Percentiles rank a stretch among this genome's conserved stretches.
Evolutionary conservation across 2,329 filamentous ascomycete species (phyloP).

Genomic region (Bisporella sp.): DNA sequence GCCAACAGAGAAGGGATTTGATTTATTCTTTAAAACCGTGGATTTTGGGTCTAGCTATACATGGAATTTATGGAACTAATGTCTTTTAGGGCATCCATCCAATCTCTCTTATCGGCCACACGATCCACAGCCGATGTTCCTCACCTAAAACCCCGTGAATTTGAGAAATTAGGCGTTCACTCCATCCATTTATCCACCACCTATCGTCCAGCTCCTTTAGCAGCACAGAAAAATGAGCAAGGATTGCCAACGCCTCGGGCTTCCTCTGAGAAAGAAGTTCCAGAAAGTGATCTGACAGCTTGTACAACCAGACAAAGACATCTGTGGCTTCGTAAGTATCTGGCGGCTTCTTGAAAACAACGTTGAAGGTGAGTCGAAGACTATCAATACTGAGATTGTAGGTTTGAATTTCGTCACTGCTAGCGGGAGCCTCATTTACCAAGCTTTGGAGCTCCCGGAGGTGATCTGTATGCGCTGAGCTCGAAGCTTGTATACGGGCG

Average conservation of each 20-base stretch:
- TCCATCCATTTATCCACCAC: constrained; percentile 31
- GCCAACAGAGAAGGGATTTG: no score
- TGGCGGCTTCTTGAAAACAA: constrained; percentile 13
- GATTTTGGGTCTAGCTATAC: no score
- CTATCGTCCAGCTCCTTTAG: constrained; percentile 23
- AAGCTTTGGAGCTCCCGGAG: background rate
- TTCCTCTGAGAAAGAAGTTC: constrained; percentile 27
- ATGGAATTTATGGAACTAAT: no score
- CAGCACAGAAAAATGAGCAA: constrained; percentile 26
- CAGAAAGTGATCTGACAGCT: constrained; percentile 28
- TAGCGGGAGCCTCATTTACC: background rate
- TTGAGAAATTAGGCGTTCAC: constrained; percentile 23
- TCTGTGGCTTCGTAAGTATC: constrained; percentile 28
- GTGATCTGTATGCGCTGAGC: background rate
- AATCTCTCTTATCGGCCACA: constrained; percentile 18
- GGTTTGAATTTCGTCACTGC: constrained; percentile 11
- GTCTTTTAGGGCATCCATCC: constrained; percentile 6
- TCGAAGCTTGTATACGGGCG: background rate
- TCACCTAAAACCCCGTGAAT: constrained; percentile 26
- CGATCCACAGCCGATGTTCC: constrained; percentile 28
- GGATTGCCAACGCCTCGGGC: constrained; percentile 28
- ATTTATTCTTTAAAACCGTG: no score
- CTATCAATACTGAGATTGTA: constrained; percentile 21
- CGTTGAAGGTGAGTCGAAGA: constrained; percentile 24
- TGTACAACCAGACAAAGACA: constrained; percentile 32